These are phyloP conservation scores for Sungouiella thailandica DNA, from an alignment of 805 yeast genomes.

Conservation along the genomic window DNA sequence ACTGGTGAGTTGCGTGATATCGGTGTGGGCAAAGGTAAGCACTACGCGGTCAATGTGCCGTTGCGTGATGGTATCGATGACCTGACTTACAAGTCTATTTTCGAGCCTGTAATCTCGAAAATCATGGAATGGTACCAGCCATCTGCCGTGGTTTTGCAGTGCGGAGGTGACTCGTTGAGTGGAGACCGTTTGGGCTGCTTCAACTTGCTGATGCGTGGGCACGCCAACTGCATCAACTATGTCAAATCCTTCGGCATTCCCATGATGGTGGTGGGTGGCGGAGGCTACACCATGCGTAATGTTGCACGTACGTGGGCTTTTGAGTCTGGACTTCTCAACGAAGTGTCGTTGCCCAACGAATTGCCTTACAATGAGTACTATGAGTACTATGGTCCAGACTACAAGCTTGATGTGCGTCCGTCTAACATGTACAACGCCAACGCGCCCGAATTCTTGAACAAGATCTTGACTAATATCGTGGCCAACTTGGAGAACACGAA, in stretches of 20 bases:
- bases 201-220: slow-evolving; percentile 88
- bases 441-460: slow-evolving; percentile 85
- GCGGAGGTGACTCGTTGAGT: slow-evolving; percentile 96
- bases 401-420: slow-evolving; percentile 89
- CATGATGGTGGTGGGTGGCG: slow-evolving; percentile 93
- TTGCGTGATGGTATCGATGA: slow-evolving; percentile 93
- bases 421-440: slow-evolving; percentile 96
- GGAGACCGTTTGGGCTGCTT: slow-evolving; percentile 96
- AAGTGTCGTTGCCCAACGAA: slow-evolving; percentile 68
- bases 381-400: slow-evolving; percentile 97
- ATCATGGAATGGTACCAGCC: slow-evolving; percentile 89
- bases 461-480: slow-evolving; percentile 71
- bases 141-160: slow-evolving; percentile 91
- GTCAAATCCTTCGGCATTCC: slow-evolving; percentile 85
- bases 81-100: slow-evolving; percentile 72
- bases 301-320: slow-evolving; percentile 94
- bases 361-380: slow-evolving; percentile 94
- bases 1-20: slow-evolving; percentile 83
- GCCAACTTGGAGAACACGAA: slow-evolving; percentile 82
- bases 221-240: slow-evolving; percentile 91
- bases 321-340: slow-evolving; percentile 84
- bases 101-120: slow-evolving; percentile 81
- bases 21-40: slow-evolving; percentile 81
- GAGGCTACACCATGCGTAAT: slow-evolving; percentile 97
- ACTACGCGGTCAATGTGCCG: slow-evolving; percentile 82